Conservation (phyloP, 305 asterid species). For the Striga hermonthica region DNA sequence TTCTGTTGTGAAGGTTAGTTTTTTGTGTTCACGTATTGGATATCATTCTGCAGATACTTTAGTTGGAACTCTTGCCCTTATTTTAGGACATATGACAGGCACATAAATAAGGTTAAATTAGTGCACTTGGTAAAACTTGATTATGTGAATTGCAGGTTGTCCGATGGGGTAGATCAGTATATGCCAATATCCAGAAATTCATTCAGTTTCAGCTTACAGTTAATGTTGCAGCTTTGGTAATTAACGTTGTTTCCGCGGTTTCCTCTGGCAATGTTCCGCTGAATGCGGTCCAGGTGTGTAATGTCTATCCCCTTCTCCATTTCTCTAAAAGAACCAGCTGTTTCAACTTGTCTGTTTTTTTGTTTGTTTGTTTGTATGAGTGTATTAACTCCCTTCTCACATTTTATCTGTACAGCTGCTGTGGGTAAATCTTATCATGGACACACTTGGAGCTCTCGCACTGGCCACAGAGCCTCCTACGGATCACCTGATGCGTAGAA, state of each 20-base stretch:
- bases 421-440: constrained; percentile 99
- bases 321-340: constrained; percentile 1
- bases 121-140: constrained; percentile 22
- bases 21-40: not conserved
- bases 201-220: constrained; percentile 96
- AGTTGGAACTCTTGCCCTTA: not conserved
- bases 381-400: constrained; percentile 17
- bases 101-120: not conserved
- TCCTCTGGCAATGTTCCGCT: constrained; percentile 90
- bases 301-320: constrained; percentile 18
- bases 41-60: no score
- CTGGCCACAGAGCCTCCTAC: constrained; percentile 96
- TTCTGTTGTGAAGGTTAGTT: constrained; percentile 89
- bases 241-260: constrained; percentile 86
- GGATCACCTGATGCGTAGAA: constrained; percentile 82
- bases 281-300: constrained; percentile 89
- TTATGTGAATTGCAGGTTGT: constrained; percentile 64
- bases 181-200: constrained; percentile 91
- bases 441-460: constrained; percentile 96
- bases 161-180: constrained; percentile 96
- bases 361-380: not conserved
- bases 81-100: not conserved
- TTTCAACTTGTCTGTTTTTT: not conserved
- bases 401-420: constrained; percentile 61
- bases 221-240: constrained; percentile 86